Percentiles rank a stretch among this genome's conserved stretches.
These are phyloP conservation scores for Plasmopara viticola DNA, from an alignment of 352 stramenopile species.

Conservation along the genomic window DNA sequence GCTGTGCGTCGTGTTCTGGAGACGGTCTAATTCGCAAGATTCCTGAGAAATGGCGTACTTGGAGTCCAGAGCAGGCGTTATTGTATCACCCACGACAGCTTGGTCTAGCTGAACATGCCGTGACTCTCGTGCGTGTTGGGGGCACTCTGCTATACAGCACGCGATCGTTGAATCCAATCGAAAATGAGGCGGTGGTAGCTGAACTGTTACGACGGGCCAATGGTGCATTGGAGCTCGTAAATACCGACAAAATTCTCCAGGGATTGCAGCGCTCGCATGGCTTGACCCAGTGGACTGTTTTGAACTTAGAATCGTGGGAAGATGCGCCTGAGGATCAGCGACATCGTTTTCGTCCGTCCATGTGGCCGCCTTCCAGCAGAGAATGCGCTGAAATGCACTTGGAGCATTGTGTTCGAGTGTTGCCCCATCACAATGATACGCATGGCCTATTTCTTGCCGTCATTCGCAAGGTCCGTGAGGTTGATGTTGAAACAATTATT, in stretches of 20 bases:
- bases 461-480: constrained; percentile 72
- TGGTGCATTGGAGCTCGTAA: constrained; percentile 54
- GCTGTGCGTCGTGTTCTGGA: constrained; percentile 69
- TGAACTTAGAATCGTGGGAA: constrained; percentile 55
- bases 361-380: constrained; percentile 72
- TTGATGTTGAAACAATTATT: constrained; percentile 15
- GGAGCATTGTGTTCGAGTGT: constrained; percentile 89
- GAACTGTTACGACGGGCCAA: constrained; percentile 50
- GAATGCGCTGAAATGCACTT: constrained; percentile 63
- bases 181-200: constrained; percentile 81
- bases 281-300: constrained; percentile 48
- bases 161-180: constrained; percentile 75
- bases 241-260: constrained; percentile 34
- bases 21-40: constrained; percentile 75
- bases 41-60: constrained; percentile 76
- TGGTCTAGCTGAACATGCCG: constrained; percentile 66
- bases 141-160: constrained; percentile 68
- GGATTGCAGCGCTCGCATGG: constrained; percentile 37
- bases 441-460: constrained; percentile 97
- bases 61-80: constrained; percentile 45
- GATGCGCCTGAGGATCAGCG: constrained; percentile 41
- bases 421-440: constrained; percentile 97
- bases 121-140: constrained; percentile 41
- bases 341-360: constrained; percentile 57
- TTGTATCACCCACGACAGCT: constrained; percentile 65